These are phyloP conservation scores for Xerocomus cyaneibrunnescens DNA, from an alignment of 1,284 basidiomycete genomes.

Conservation along the genomic window DNA sequence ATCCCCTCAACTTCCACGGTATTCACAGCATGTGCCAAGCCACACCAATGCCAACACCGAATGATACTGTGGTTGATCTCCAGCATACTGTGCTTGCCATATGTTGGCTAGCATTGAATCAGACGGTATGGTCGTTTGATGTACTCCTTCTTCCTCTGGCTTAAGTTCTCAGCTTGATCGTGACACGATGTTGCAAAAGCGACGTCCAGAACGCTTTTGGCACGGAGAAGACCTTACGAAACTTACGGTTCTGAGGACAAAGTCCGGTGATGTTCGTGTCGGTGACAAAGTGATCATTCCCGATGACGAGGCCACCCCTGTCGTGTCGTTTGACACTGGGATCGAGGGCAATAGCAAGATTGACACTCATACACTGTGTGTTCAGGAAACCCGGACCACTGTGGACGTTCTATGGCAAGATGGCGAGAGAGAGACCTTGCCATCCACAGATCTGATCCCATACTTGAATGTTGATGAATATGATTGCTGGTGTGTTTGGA, in stretches of 20 bases:
- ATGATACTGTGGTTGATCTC: slow-evolving; percentile 71
- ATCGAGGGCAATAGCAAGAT: slow-evolving; percentile 46
- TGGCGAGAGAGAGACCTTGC: slow-evolving; percentile 61
- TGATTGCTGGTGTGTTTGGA: slow-evolving; percentile 69
- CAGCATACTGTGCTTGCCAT: slow-evolving; percentile 80
- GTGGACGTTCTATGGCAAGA: slow-evolving; percentile 89
- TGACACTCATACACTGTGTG: slow-evolving; percentile 56
- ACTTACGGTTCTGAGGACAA: slow-evolving; percentile 64
- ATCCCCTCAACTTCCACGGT: slow-evolving; percentile 46
- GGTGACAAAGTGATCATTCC: slow-evolving; percentile 66
- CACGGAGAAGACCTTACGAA: slow-evolving; percentile 60
- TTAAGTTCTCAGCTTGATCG: slow-evolving; percentile 52
- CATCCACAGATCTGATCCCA: slow-evolving; percentile 70
- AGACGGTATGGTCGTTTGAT: slow-evolving; percentile 54
- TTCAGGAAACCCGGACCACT: slow-evolving; percentile 69
- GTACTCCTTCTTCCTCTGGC: slow-evolving; percentile 8
- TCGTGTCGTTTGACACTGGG: slow-evolving; percentile 56
- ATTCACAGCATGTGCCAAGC: slow-evolving; percentile 49
- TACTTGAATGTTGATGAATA: slow-evolving; percentile 84
- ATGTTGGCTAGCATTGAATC: slow-evolving; percentile 89
- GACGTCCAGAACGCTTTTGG: slow-evolving; percentile 78
- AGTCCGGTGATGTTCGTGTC: slow-evolving; percentile 66
- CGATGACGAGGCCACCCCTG: slow-evolving; percentile 44
- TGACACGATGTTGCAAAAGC: slow-evolving; percentile 51
- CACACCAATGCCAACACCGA: slow-evolving; percentile 41